These are phyloP conservation scores for Logfia minima DNA, from an alignment of 129 eudicot species.

Conservation along the genomic window DNA sequence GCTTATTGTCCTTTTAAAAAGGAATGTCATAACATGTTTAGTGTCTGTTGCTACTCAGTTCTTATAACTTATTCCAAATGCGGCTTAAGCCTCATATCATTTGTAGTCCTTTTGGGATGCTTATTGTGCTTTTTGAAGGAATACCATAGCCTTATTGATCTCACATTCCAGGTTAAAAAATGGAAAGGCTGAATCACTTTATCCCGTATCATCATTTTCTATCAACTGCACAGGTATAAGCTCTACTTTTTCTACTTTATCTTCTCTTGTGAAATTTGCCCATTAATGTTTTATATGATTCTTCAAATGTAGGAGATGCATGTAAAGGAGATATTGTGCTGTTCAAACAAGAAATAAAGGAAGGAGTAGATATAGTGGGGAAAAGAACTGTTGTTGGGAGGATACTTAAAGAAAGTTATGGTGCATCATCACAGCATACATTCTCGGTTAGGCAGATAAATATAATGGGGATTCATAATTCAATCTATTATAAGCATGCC, in stretches of 20 bases:
- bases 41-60: constrained; percentile 17
- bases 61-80: neutral
- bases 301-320: constrained; percentile 69
- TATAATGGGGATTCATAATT: neutral
- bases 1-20: neutral
- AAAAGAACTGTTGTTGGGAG: constrained; percentile 76
- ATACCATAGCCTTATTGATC: neutral
- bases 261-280: constrained; percentile 12
- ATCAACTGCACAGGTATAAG: constrained; percentile 76
- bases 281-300: constrained; percentile 5
- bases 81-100: neutral
- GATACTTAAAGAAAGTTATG: constrained; percentile 80
- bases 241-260: neutral
- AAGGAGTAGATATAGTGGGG: constrained; percentile 43
- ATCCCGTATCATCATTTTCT: constrained; percentile 75
- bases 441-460: constrained; percentile 62
- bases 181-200: constrained; percentile 59
- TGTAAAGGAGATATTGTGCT: constrained; percentile 84
- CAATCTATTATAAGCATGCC: neutral
- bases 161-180: constrained; percentile 58
- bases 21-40: constrained; percentile 4
- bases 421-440: constrained; percentile 83
- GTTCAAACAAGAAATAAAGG: constrained; percentile 71
- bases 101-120: constrained; percentile 1
- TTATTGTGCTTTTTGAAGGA: constrained; percentile 1